These are phyloP conservation scores for Reticulascus tulasneorum DNA, from an alignment of 2,329 filamentous ascomycete genomes.

Conservation along the genomic window DNA sequence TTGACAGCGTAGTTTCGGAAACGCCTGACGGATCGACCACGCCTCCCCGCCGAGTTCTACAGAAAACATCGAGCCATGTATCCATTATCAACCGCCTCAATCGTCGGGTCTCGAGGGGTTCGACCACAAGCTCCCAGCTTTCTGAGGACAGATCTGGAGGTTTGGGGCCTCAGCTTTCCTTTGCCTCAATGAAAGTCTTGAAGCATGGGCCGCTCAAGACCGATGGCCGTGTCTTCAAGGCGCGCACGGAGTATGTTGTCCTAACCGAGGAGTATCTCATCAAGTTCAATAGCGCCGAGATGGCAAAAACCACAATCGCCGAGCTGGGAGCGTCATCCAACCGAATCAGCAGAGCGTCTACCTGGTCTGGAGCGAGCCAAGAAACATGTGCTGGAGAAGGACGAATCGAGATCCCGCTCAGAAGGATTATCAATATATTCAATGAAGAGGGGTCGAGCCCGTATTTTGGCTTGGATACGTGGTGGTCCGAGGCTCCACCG, in stretches of 20 bases:
- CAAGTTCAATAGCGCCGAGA: constrained; percentile 44
- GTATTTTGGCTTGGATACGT: constrained; percentile 51
- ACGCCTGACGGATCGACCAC: constrained; percentile 2
- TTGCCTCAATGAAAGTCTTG: constrained; percentile 34
- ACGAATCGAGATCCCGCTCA: constrained; percentile 44
- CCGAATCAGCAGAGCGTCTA: constrained; percentile 18
- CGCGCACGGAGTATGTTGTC: constrained; percentile 47
- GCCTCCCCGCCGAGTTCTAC: constrained; percentile 19
- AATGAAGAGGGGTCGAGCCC: constrained; percentile 46
- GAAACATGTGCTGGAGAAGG: constrained; percentile 30
- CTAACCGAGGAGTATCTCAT: constrained; percentile 47
- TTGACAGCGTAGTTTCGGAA: no score
- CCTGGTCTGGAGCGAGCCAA: constrained; percentile 19
- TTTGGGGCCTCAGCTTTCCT: constrained; percentile 22
- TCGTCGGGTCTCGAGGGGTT: constrained; percentile 34
- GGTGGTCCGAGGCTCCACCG: constrained; percentile 47
- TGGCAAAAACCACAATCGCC: constrained; percentile 44
- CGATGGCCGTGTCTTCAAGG: constrained; percentile 45
- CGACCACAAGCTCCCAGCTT: constrained; percentile 21
- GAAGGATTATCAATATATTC: constrained; percentile 49
- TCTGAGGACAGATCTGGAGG: constrained; percentile 11
- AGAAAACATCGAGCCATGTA: constrained; percentile 26
- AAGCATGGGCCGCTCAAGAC: constrained; percentile 45
- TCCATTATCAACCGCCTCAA: constrained; percentile 39
- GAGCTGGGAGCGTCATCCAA: constrained; percentile 27